These are phyloP conservation scores for Albatrellus ellisii DNA, from an alignment of 768 basidiomycete species.

Conservation along the genomic window DNA sequence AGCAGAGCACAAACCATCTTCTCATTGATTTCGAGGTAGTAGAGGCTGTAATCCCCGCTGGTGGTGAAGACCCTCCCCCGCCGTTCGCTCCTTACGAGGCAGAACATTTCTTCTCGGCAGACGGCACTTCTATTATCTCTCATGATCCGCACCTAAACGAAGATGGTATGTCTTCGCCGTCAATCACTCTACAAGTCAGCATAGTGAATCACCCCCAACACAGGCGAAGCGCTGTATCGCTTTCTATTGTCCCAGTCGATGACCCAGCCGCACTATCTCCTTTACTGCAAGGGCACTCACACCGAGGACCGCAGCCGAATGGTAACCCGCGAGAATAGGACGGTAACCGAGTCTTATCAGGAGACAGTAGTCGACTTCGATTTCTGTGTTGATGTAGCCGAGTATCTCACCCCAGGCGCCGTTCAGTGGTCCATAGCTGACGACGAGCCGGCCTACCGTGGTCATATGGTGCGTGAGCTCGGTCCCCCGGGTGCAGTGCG, in stretches of 20 bases:
- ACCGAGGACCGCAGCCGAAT: conserved; percentile 35
- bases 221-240: conserved; percentile 61
- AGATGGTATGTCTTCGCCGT: conserved; percentile 30
- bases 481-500: conserved; percentile 25
- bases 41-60: conserved; percentile 16
- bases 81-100: conserved; percentile 51
- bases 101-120: conserved; percentile 37
- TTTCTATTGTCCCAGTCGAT: conserved; percentile 50
- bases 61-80: conserved; percentile 41
- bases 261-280: conserved; percentile 28
- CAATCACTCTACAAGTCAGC: conserved; percentile 4
- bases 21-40: conserved; percentile 17
- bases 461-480: conserved; percentile 45
- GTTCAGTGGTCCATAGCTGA: conserved; percentile 53
- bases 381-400: conserved; percentile 45
- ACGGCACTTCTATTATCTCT: conserved; percentile 42
- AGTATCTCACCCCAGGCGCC: conserved; percentile 25
- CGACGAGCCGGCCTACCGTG: conserved; percentile 49
- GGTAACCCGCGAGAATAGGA: conserved; percentile 25
- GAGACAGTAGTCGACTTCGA: conserved; percentile 57
- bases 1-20: conserved; percentile 12
- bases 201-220: not conserved
- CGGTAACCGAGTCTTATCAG: conserved; percentile 36
- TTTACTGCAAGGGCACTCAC: conserved; percentile 45
- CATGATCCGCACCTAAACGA: conserved; percentile 59